Percentiles rank a stretch among this genome's conserved stretches.
These are phyloP conservation scores for Neurospora sp. DNA, from an alignment of 495 filamentous ascomycete genomes.

Conservation along the genomic window DNA sequence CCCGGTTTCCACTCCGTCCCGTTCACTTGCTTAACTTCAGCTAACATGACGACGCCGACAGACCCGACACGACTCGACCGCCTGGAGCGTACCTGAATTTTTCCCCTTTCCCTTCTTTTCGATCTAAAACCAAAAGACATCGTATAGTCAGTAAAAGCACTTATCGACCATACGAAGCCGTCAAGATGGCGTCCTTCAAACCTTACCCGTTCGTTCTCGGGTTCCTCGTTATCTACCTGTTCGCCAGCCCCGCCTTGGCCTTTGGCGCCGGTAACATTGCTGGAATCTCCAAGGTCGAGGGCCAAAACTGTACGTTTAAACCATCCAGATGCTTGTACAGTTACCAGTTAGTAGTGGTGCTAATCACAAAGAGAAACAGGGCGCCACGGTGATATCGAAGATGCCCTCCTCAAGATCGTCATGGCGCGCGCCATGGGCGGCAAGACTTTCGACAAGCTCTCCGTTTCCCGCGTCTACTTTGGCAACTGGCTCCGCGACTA, in stretches of 20 bases:
- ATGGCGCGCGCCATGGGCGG: slow-evolving; percentile 70
- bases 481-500: slow-evolving; percentile 90
- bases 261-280: slow-evolving; percentile 88
- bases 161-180: slow-evolving; percentile 1
- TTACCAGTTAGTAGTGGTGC: background rate
- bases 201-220: slow-evolving; percentile 33
- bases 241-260: slow-evolving; percentile 54
- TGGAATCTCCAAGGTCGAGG: slow-evolving; percentile 64
- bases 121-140: background rate
- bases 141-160: background rate
- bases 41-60: background rate
- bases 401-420: slow-evolving; percentile 64
- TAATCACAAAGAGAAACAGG: slow-evolving; percentile 25
- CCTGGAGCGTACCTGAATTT: background rate
- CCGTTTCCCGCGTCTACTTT: slow-evolving; percentile 77
- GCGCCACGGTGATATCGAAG: slow-evolving; percentile 95
- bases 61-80: background rate
- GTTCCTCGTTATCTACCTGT: slow-evolving; percentile 48
- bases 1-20: background rate
- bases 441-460: slow-evolving; percentile 80
- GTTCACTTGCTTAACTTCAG: background rate
- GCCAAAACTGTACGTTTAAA: slow-evolving; percentile 53
- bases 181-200: slow-evolving; percentile 32
- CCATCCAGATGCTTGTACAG: background rate
- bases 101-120: background rate